A percentile compares a stretch with the other conserved stretches of the same genome.
These are phyloP conservation scores for Cavenderia fasciculata DNA, from an alignment of 78 protist species.

Conservation along the genomic window DNA sequence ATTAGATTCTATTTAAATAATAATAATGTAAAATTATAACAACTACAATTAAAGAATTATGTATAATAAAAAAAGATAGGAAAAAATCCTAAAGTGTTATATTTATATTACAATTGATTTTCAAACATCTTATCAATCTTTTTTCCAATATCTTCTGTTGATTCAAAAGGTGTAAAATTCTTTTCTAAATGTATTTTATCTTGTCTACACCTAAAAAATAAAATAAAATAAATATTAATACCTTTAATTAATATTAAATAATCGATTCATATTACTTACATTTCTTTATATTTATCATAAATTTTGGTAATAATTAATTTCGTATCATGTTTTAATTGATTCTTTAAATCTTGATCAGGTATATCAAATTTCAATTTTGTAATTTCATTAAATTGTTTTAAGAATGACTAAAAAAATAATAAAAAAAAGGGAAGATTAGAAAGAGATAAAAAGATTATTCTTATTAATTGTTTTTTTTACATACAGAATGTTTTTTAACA, in stretches of 20 bases:
- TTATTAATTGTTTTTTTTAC: neutral
- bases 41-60: no score
- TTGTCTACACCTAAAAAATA: slow-evolving; percentile 28
- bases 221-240: neutral
- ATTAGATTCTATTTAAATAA: no score
- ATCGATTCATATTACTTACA: slow-evolving; percentile 11
- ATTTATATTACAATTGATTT: no score
- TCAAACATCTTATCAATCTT: slow-evolving; percentile 69
- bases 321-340: slow-evolving; percentile 18
- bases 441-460: neutral
- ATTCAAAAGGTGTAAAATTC: slow-evolving; percentile 52
- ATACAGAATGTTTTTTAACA: slow-evolving; percentile 53
- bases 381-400: slow-evolving; percentile 43
- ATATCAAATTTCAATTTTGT: slow-evolving; percentile 60
- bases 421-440: neutral
- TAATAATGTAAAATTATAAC: no score
- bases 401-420: slow-evolving; percentile 22
- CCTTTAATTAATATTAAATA: neutral
- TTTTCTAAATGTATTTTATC: slow-evolving; percentile 61
- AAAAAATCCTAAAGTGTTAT: no score
- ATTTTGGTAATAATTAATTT: slow-evolving; percentile 8
- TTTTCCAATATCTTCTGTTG: slow-evolving; percentile 51
- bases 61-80: no score
- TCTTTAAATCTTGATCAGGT: slow-evolving; percentile 54
- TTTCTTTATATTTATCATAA: slow-evolving; percentile 44